phyloP scores from a whole-genome alignment of 1,139 yeast genomes.

The Hemisphaericaspora lyxosophila region DNA sequence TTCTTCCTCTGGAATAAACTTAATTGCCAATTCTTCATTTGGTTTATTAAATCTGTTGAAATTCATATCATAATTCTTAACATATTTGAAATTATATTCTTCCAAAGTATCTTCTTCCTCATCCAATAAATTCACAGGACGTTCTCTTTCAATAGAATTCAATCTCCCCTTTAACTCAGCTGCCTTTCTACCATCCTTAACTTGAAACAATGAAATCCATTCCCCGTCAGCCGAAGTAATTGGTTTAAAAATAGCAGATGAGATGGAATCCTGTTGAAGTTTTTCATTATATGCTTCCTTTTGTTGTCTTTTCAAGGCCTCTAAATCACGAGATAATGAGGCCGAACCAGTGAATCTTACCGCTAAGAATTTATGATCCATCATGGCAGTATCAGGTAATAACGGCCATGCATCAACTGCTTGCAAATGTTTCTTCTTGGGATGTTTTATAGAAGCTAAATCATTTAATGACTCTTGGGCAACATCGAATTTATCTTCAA shows the following conservation, averaged over 20 bases:
- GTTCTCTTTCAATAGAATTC: constrained; percentile 52
- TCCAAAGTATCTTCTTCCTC: constrained; percentile 39
- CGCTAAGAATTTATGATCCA: constrained; percentile 73
- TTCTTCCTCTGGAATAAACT: constrained; percentile 47
- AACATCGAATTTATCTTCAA: constrained; percentile 74
- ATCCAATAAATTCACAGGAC: constrained; percentile 42
- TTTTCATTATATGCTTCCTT: constrained; percentile 38
- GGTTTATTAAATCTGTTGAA: constrained; percentile 47
- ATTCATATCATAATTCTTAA: constrained; percentile 80
- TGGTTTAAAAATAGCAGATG: constrained; percentile 73
- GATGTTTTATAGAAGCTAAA: constrained; percentile 62
- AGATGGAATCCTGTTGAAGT: constrained; percentile 44
- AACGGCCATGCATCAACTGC: constrained; percentile 81
- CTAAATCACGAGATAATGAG: constrained; percentile 46
- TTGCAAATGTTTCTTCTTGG: constrained; percentile 67
- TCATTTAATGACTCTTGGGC: constrained; percentile 49
- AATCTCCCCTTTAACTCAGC: constrained; percentile 41
- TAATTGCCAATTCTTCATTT: constrained; percentile 47
- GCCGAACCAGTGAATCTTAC: constrained; percentile 84
- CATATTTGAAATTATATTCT: constrained; percentile 56
- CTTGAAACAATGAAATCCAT: constrained; percentile 74
- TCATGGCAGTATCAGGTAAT: constrained; percentile 84
- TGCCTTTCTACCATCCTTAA: constrained; percentile 28
- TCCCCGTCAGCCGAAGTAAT: constrained; percentile 73
- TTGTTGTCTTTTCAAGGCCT: constrained; percentile 36